Evolutionary conservation across 345 rosid species (phyloP).

Genomic region (Carallia brachiata): DNA sequence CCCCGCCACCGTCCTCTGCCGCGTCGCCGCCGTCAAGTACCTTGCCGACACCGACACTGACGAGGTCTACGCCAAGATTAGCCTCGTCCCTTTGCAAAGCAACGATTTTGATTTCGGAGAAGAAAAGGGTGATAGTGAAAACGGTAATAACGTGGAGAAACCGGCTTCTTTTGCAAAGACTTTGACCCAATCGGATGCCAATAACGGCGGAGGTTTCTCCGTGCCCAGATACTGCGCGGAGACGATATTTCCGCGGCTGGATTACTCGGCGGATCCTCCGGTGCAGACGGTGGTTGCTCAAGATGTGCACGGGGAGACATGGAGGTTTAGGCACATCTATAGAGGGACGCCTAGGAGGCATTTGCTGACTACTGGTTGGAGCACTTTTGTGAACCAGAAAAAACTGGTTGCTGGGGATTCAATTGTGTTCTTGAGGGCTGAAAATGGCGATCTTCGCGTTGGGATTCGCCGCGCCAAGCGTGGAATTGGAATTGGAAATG

Average conservation of each 20-base stretch:
- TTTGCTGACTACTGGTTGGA: slow-evolving; percentile 34
- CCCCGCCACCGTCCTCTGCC: slow-evolving; percentile 19
- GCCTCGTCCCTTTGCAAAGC: slow-evolving; percentile 16
- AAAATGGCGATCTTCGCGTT: slow-evolving; percentile 29
- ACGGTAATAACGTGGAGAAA: slow-evolving; percentile 26
- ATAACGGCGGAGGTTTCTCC: slow-evolving; percentile 97
- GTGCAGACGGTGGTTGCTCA: slow-evolving; percentile 60
- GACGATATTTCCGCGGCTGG: slow-evolving; percentile 38
- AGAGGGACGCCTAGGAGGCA: slow-evolving; percentile 35
- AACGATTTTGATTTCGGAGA: slow-evolving; percentile 34
- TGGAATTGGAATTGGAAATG: slow-evolving; percentile 22
- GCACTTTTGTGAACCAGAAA: slow-evolving; percentile 31
- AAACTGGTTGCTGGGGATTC: slow-evolving; percentile 32
- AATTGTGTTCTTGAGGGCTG: slow-evolving; percentile 29
- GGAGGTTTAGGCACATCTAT: slow-evolving; percentile 33
- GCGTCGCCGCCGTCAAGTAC: slow-evolving; percentile 17
- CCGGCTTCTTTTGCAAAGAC: slow-evolving; percentile 91
- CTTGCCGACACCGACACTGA: slow-evolving; percentile 27
- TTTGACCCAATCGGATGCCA: slow-evolving; percentile 94
- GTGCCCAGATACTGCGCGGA: slow-evolving; percentile 97
- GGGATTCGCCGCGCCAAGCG: slow-evolving; percentile 33
- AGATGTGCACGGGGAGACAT: slow-evolving; percentile 32
- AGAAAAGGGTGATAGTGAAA: neutral
- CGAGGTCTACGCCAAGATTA: slow-evolving; percentile 26
- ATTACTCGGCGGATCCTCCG: slow-evolving; percentile 54